These are phyloP conservation scores for Calonectria leucothoes DNA, from an alignment of 2,329 filamentous ascomycete genomes.

Conservation along the genomic window DNA sequence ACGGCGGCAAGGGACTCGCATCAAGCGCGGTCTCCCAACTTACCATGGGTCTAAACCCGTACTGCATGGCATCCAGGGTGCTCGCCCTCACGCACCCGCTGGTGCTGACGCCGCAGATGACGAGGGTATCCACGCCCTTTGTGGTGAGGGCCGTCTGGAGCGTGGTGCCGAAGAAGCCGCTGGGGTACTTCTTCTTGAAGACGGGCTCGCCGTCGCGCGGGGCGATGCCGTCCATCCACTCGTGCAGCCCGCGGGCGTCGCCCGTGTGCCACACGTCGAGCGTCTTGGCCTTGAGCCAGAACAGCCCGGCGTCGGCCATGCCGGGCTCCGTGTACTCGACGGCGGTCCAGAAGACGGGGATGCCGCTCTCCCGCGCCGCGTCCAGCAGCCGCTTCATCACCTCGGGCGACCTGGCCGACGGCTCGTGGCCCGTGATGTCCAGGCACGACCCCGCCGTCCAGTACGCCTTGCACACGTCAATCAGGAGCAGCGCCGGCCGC, in stretches of 20 bases:
- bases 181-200: slow-evolving; percentile 51
- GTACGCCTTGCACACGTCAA: slow-evolving; percentile 61
- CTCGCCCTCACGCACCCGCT: slow-evolving; percentile 58
- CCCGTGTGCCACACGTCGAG: slow-evolving; percentile 54
- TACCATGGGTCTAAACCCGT: slow-evolving; percentile 58
- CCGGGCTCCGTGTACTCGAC: slow-evolving; percentile 55
- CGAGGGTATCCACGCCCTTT: slow-evolving; percentile 54
- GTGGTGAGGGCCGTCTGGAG: slow-evolving; percentile 53
- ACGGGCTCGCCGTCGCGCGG: slow-evolving; percentile 49
- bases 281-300: slow-evolving; percentile 55
- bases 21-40: no score
- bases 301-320: slow-evolving; percentile 58
- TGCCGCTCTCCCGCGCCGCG: slow-evolving; percentile 50
- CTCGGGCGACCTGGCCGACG: slow-evolving; percentile 44
- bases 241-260: slow-evolving; percentile 51
- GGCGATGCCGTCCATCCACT: slow-evolving; percentile 52
- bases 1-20: no score
- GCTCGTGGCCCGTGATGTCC: slow-evolving; percentile 18
- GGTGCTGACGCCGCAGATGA: slow-evolving; percentile 60
- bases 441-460: slow-evolving; percentile 56
- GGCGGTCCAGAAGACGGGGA: slow-evolving; percentile 57
- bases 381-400: slow-evolving; percentile 53
- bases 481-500: slow-evolving; percentile 55
- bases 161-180: slow-evolving; percentile 55
- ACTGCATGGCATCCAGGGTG: slow-evolving; percentile 56